Evolutionary conservation across 768 basidiomycete genomes (phyloP).

Genomic region (Gloeopeniophorella convolvens): DNA sequence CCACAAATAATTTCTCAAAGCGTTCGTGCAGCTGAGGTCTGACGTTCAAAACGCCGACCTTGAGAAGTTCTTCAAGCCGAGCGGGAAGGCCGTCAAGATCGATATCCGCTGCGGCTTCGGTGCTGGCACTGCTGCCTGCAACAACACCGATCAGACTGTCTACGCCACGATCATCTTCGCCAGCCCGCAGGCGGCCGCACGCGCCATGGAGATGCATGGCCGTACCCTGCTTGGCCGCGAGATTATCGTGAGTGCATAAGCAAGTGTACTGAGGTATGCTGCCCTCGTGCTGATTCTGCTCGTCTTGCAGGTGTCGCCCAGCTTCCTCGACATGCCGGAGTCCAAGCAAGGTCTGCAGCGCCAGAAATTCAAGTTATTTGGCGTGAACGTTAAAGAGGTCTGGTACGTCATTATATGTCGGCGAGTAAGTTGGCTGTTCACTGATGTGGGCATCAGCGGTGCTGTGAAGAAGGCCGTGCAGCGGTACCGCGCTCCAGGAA

Average conservation of each 20-base stretch:
- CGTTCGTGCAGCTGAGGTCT: slow-evolving; percentile 18
- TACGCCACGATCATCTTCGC: slow-evolving; percentile 10
- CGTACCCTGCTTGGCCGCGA: not conserved
- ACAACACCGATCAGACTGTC: not conserved
- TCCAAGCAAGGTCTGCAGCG: not conserved
- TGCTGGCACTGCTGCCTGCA: not conserved
- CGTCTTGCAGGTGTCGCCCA: slow-evolving; percentile 7
- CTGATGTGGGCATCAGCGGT: not conserved
- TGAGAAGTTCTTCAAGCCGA: slow-evolving; percentile 29
- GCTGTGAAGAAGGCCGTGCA: not conserved
- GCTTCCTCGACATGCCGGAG: slow-evolving; percentile 11
- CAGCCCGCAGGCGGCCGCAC: not conserved
- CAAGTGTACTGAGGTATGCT: not conserved
- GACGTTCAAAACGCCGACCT: slow-evolving; percentile 32
- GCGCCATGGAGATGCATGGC: not conserved
- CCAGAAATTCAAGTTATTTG: not conserved
- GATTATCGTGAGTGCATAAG: slow-evolving; percentile 6
- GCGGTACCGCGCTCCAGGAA: not conserved
- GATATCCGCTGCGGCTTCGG: slow-evolving; percentile 34
- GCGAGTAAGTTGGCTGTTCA: not conserved
- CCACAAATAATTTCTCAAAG: slow-evolving; percentile 20
- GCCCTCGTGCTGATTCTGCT: not conserved
- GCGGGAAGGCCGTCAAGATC: slow-evolving; percentile 32
- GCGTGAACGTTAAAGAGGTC: not conserved
- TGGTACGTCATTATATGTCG: not conserved